These are phyloP conservation scores for Lathyrus aphaca DNA, from an alignment of 306 rosid species.

Conservation along the genomic window DNA sequence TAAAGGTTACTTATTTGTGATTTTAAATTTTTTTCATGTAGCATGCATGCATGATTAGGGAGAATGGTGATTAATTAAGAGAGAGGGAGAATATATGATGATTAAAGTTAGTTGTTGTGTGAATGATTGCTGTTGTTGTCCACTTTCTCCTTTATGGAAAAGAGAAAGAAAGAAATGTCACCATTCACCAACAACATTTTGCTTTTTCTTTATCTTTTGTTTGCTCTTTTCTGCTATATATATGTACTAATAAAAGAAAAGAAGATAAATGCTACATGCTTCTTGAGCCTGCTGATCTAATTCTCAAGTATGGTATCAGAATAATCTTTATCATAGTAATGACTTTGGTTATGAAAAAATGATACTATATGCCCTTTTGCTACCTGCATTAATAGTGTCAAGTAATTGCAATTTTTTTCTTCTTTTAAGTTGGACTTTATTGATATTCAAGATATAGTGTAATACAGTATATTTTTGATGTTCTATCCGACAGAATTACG, in stretches of 20 bases:
- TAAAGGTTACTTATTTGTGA: background rate
- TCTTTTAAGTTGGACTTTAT: no score
- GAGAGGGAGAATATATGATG: slow-evolving; percentile 48
- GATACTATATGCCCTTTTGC: background rate
- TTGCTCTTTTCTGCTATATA: slow-evolving; percentile 30
- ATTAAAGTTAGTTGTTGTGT: slow-evolving; percentile 67
- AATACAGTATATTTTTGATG: background rate
- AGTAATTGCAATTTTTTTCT: no score
- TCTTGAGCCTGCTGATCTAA: slow-evolving; percentile 1
- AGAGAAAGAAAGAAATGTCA: slow-evolving; percentile 38
- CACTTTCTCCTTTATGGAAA: slow-evolving; percentile 43
- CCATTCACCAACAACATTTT: slow-evolving; percentile 48
- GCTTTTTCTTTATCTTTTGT: slow-evolving; percentile 48
- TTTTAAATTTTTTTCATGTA: background rate
- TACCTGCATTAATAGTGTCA: background rate
- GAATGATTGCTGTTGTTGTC: slow-evolving; percentile 61
- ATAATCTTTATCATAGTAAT: no score
- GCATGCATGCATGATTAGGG: slow-evolving; percentile 22
- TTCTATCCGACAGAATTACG: slow-evolving; percentile 19
- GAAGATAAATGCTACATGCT: slow-evolving; percentile 29
- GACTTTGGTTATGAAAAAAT: background rate
- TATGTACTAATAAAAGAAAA: slow-evolving; percentile 24
- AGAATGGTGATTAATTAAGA: slow-evolving; percentile 29
- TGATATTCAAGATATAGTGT: background rate
- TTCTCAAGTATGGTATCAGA: no score